Percentiles rank a stretch among this genome's conserved stretches.
Evolutionary conservation across 306 rosid genomes (phyloP).

Genomic region (Biancaea sappan): DNA sequence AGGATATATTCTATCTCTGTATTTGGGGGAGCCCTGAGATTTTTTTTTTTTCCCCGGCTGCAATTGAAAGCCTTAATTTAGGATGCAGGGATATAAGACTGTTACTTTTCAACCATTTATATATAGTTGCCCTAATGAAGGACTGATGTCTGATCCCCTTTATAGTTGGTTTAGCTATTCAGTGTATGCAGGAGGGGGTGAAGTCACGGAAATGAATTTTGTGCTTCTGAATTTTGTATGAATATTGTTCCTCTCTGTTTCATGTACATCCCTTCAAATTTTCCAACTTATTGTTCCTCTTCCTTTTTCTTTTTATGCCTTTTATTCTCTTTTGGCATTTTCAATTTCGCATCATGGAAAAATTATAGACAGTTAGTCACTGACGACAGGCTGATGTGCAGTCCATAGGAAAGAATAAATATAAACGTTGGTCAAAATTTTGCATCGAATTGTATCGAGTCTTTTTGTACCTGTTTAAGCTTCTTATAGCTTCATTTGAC

Average conservation of each 20-base stretch:
- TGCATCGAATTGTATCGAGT: too few species aligned
- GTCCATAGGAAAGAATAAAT: neutral
- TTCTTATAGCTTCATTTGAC: too few species aligned
- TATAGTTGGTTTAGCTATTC: conserved; percentile 32
- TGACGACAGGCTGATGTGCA: too few species aligned
- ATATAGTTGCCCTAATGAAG: conserved; percentile 52
- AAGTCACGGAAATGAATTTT: conserved; percentile 60
- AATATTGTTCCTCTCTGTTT: conserved; percentile 39
- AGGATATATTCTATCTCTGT: conserved; percentile 64
- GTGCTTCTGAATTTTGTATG: conserved; percentile 54
- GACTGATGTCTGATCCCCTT: conserved; percentile 43
- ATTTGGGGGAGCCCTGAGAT: conserved; percentile 66
- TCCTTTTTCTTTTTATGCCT: neutral
- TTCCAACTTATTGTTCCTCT: neutral
- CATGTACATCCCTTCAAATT: neutral
- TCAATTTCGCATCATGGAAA: neutral
- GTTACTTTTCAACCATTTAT: conserved; percentile 48
- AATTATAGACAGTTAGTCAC: too few species aligned
- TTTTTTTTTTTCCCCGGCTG: conserved; percentile 61
- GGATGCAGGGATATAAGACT: conserved; percentile 69
- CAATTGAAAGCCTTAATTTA: conserved; percentile 76
- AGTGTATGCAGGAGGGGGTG: conserved; percentile 50
- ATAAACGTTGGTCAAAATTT: neutral
- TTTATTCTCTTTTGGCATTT: neutral
- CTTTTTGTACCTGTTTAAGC: too few species aligned